Evolutionary conservation across 2,329 filamentous ascomycete species (phyloP).

Genomic region (Tolypocladium tropicale): DNA sequence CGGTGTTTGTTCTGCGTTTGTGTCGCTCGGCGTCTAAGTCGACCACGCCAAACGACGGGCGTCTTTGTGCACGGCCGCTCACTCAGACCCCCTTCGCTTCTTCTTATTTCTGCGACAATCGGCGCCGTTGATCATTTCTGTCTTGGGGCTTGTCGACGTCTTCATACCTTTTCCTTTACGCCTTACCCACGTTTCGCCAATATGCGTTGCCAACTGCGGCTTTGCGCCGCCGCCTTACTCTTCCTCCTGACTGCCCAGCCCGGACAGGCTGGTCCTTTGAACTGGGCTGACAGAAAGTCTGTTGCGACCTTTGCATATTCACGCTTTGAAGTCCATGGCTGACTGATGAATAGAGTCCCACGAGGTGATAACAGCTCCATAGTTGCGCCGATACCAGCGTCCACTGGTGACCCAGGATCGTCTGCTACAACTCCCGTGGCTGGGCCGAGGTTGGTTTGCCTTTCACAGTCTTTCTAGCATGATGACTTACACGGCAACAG

Average conservation of each 20-base stretch:
- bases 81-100: neutral
- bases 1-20: slow-evolving; percentile 5
- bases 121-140: neutral
- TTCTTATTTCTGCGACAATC: neutral
- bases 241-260: slow-evolving; percentile 17
- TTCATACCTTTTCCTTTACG: neutral
- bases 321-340: neutral
- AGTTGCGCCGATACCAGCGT: too few relatives aligned
- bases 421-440: neutral
- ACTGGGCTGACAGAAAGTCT: slow-evolving; percentile 20
- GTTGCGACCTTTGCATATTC: slow-evolving; percentile 3
- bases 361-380: slow-evolving; percentile 6
- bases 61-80: neutral
- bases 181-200: slow-evolving; percentile 1
- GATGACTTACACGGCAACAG: neutral
- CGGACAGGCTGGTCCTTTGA: slow-evolving; percentile 24
- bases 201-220: slow-evolving; percentile 11
- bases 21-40: neutral
- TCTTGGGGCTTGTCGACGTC: neutral
- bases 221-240: slow-evolving; percentile 13
- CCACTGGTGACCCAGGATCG: neutral
- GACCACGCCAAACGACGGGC: neutral
- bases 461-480: neutral
- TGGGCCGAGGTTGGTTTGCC: neutral
- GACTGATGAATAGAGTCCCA: slow-evolving; percentile 9